Evolutionary conservation across 345 rosid species (phyloP).

Genomic region (Schrenkiella parvula): DNA sequence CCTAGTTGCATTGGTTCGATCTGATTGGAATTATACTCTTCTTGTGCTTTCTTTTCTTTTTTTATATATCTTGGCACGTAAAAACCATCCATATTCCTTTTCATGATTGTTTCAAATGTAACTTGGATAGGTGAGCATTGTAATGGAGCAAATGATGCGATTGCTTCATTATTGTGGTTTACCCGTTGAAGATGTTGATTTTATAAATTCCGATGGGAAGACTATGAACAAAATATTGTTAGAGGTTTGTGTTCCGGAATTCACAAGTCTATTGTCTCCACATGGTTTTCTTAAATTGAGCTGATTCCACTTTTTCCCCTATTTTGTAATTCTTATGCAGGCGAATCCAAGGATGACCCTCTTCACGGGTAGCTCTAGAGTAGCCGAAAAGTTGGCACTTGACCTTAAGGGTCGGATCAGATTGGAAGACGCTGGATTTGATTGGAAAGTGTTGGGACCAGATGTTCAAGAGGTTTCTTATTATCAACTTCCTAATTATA

Average conservation of each 20-base stretch:
- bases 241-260: slow-evolving; percentile 54
- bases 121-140: slow-evolving; percentile 65
- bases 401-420: slow-evolving; percentile 85
- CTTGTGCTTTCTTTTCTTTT: background rate
- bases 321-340: slow-evolving; percentile 32
- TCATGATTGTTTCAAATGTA: background rate
- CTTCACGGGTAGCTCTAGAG: slow-evolving; percentile 92
- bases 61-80: background rate
- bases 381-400: slow-evolving; percentile 86
- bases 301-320: background rate
- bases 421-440: slow-evolving; percentile 97
- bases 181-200: slow-evolving; percentile 83
- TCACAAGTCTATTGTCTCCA: background rate
- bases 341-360: slow-evolving; percentile 92
- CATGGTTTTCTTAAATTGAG: background rate
- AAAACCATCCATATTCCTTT: background rate
- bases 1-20: background rate
- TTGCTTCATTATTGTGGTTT: slow-evolving; percentile 84
- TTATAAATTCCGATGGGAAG: slow-evolving; percentile 88
- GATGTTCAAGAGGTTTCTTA: slow-evolving; percentile 84
- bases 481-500: background rate
- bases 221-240: slow-evolving; percentile 78
- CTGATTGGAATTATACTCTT: background rate
- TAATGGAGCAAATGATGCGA: slow-evolving; percentile 97
- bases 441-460: slow-evolving; percentile 96